Base-by-base conservation (phyloP, 257 asterid species). In the Gynochthodes officinalis region DNA sequence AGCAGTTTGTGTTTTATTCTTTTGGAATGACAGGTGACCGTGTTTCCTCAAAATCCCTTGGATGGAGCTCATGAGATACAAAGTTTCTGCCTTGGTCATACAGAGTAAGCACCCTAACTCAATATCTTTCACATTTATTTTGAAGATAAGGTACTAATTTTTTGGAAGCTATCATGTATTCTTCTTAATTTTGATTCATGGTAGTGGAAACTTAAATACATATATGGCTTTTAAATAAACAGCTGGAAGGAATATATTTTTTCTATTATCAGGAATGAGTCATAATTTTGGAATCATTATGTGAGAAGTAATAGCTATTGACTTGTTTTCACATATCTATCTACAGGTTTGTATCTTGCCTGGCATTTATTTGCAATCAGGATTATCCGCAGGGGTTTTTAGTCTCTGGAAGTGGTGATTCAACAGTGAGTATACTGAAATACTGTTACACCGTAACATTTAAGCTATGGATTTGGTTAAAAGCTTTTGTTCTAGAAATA, bases 321-420 rank as follows among this genome's bases (percentile, higher is more conserved):
- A 61, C 75, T 71, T 43, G 25, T 48, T 73, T 46, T 69, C 55
- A 55, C 60, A 54, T 80, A 59, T 78, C 25, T 43, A 57, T 76
- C 69, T 40, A 72, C 95, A 95, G 99, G 85, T 95, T 83, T 73
- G 96, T 95, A 75, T 84, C 98, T 12, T 89, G 90, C 83, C 84
- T 92, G 67, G 85, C 91, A 82, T 92, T 92, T 76, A 75, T 88
- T 76, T 76, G 83, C 79, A 77, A 72, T 63, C 60, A 66, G 73
- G 87, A 87, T 74, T 64, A 28, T 79, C 81, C 86, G 44, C 84
- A 75, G 68, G 87, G 83, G 55, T 80, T 82, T 75, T 84, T 95
- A 78, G 86, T 92, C 76, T 95, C 98, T 13, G 97, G 99, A 72
- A 88, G 97, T 76, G 99, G 99, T 62, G 99, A 95, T 86, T 90